These are phyloP conservation scores for Butyriboletus appendiculatus DNA, from an alignment of 1,284 basidiomycete species.

Conservation along the genomic window DNA sequence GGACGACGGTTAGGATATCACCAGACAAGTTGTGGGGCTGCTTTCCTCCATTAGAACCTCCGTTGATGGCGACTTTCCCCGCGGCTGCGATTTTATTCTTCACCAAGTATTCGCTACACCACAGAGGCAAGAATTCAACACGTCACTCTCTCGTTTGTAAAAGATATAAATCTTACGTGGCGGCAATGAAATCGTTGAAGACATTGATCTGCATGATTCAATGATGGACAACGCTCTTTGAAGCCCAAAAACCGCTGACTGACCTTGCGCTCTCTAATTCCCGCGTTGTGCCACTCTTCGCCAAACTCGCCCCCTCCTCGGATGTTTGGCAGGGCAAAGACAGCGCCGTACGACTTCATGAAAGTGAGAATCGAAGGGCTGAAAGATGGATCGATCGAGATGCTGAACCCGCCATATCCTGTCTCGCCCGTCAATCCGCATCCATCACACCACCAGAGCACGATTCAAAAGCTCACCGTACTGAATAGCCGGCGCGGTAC, in stretches of 20 bases:
- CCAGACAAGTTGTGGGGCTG: slow-evolving; percentile 2
- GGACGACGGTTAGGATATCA: slow-evolving; percentile 9
- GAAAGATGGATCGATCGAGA: slow-evolving; percentile 75
- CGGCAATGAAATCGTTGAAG: slow-evolving; percentile 82
- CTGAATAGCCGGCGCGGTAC: slow-evolving; percentile 77
- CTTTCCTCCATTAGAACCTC: slow-evolving; percentile 76
- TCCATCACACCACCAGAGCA: neutral
- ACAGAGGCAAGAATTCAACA: neutral
- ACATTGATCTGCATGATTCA: slow-evolving; percentile 63
- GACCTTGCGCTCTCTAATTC: slow-evolving; percentile 70
- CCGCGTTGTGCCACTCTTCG: slow-evolving; percentile 79
- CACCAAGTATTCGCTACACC: slow-evolving; percentile 64
- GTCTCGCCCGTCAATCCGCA: slow-evolving; percentile 2
- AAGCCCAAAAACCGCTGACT: slow-evolving; percentile 13
- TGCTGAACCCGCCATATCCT: slow-evolving; percentile 81
- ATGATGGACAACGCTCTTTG: neutral
- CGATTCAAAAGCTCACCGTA: slow-evolving; percentile 54
- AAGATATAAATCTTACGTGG: slow-evolving; percentile 53
- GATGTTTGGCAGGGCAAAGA: slow-evolving; percentile 77
- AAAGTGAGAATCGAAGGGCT: slow-evolving; percentile 76
- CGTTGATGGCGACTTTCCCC: slow-evolving; percentile 78
- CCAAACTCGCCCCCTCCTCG: slow-evolving; percentile 87
- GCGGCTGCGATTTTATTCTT: slow-evolving; percentile 68
- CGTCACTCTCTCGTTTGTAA: neutral
- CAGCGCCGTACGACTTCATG: slow-evolving; percentile 70